Percentiles rank a stretch among this genome's conserved stretches.
Conservation (phyloP, 805 yeast species). For the Kodamaea sagamina region DNA sequence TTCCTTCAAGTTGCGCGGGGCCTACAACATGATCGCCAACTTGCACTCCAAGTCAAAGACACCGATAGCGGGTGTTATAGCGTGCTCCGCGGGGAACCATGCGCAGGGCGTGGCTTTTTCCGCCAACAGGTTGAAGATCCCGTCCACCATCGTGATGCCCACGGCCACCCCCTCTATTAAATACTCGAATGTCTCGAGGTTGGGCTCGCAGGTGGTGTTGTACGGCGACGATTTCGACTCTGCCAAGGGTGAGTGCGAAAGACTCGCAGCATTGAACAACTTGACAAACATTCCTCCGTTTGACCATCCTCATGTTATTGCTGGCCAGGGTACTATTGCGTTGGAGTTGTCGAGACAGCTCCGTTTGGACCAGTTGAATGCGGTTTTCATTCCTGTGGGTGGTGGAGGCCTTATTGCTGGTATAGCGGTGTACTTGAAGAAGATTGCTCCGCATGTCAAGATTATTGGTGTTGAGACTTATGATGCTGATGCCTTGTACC, state of each 20-base stretch:
- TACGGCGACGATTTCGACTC: constrained; percentile 93
- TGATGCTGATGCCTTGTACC: constrained; percentile 92
- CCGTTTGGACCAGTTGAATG: constrained; percentile 71
- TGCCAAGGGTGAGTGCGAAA: constrained; percentile 87
- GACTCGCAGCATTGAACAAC: constrained; percentile 68
- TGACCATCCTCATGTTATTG: constrained; percentile 96
- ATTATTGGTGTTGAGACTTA: constrained; percentile 93
- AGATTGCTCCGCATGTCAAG: constrained; percentile 97
- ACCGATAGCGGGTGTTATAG: constrained; percentile 84
- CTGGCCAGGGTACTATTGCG: constrained; percentile 98
- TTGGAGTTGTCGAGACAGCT: constrained; percentile 90
- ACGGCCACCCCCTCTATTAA: constrained; percentile 95
- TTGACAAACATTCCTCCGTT: constrained; percentile 95
- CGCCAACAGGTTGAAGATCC: constrained; percentile 79
- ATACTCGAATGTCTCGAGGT: constrained; percentile 83
- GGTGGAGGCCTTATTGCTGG: constrained; percentile 98
- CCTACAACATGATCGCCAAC: constrained; percentile 95
- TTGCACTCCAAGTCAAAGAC: constrained; percentile 57
- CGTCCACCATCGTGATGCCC: constrained; percentile 98
- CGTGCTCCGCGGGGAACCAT: constrained; percentile 98
- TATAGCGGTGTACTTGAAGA: constrained; percentile 82
- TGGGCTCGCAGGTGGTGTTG: constrained; percentile 92
- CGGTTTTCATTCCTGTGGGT: constrained; percentile 91
- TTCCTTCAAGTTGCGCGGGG: constrained; percentile 95
- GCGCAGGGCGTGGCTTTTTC: constrained; percentile 98